phyloP scores from a whole-genome alignment of 2,329 filamentous ascomycete genomes.

The Apiospora pterosperma region DNA sequence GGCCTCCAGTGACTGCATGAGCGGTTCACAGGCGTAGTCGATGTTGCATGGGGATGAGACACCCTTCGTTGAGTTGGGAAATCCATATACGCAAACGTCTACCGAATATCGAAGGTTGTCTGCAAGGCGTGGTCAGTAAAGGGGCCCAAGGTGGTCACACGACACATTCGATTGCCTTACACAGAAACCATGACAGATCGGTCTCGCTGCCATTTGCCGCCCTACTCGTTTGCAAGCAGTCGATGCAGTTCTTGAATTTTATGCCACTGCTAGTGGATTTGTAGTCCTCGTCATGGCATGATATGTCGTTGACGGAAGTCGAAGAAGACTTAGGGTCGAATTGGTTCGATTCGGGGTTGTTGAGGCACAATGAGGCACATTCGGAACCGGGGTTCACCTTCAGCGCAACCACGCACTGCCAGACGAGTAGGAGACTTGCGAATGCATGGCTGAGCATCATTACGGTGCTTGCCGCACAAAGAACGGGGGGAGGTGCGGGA shows the following conservation, averaged over 20 bases:
- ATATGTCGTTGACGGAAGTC: conserved; percentile 45
- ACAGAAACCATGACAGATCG: conserved; percentile 44
- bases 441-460: too few species aligned
- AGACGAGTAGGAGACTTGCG: conserved; percentile 13
- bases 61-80: conserved; percentile 24
- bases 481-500: too few species aligned
- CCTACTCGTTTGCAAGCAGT: conserved; percentile 44
- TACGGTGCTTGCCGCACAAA: neutral
- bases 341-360: conserved; percentile 30
- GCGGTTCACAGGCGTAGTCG: conserved; percentile 35
- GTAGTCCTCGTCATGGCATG: conserved; percentile 41
- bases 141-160: too few species aligned
- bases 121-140: too few species aligned
- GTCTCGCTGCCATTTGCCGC: conserved; percentile 34
- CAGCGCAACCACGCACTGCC: conserved; percentile 25
- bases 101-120: conserved; percentile 49
- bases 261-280: conserved; percentile 33
- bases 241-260: conserved; percentile 44
- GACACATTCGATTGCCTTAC: conserved; percentile 39
- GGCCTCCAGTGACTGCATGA: conserved; percentile 34
- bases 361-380: conserved; percentile 46
- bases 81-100: conserved; percentile 42
- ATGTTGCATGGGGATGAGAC: conserved; percentile 42
- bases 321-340: conserved; percentile 32
- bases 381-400: conserved; percentile 48